phyloP scores from a whole-genome alignment of 805 yeast species.

The Hanseniaspora nectarophila region DNA sequence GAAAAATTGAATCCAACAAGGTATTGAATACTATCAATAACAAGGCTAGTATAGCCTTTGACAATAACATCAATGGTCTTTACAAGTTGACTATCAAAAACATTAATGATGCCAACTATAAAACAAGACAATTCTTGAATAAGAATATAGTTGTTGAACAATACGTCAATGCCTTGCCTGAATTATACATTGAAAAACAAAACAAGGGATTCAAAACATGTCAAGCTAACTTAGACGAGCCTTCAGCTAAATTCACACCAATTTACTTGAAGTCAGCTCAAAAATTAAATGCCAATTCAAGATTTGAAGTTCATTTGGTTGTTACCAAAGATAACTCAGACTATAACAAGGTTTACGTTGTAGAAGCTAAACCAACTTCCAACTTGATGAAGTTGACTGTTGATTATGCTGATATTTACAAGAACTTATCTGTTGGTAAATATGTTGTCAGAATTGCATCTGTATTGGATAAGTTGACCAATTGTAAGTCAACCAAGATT shows the following conservation, averaged over 20 bases:
- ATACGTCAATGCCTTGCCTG: constrained; percentile 51
- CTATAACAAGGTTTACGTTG: constrained; percentile 35
- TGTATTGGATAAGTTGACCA: constrained; percentile 50
- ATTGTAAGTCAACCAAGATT: constrained; percentile 45
- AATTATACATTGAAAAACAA: constrained; percentile 36
- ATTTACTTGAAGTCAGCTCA: constrained; percentile 35
- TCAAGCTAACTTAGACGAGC: constrained; percentile 30
- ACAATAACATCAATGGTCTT: constrained; percentile 42
- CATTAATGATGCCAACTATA: constrained; percentile 55
- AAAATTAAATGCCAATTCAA: constrained; percentile 44
- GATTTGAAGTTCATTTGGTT: constrained; percentile 47
- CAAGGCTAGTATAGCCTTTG: constrained; percentile 37
- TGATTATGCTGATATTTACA: constrained; percentile 35
- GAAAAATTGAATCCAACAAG: constrained; percentile 29
- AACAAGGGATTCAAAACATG: constrained; percentile 41
- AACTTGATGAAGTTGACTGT: constrained; percentile 25
- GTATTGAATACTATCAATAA: constrained; percentile 41
- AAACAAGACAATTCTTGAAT: constrained; percentile 29
- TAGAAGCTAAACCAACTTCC: constrained; percentile 31
- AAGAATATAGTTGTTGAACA: constrained; percentile 35
- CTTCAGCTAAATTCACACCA: constrained; percentile 32
- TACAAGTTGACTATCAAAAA: constrained; percentile 51
- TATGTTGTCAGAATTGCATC: constrained; percentile 49
- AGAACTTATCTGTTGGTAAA: constrained; percentile 53
- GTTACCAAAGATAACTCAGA: constrained; percentile 52